A percentile compares a stretch with the other conserved stretches of the same genome.
Evolutionary conservation across 257 asterid species (phyloP).

Genomic region (Plectranthus barbatus): DNA sequence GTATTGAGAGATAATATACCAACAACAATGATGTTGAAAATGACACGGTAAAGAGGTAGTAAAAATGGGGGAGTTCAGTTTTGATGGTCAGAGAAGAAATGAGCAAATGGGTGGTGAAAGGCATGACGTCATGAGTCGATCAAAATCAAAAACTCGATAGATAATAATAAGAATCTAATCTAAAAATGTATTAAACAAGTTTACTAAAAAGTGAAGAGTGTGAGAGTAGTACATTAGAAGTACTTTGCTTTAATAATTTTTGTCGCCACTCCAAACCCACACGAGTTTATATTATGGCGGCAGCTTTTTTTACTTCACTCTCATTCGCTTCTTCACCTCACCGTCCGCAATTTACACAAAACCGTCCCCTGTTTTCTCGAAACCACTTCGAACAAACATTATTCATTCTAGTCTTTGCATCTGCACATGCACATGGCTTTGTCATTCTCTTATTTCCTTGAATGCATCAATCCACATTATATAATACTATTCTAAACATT

Average conservation of each 20-base stretch:
- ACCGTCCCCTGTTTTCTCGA: neutral
- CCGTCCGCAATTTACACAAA: neutral
- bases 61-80: neutral
- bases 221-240: neutral
- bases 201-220: neutral
- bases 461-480: too few species aligned
- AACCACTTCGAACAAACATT: too few species aligned
- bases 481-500: too few species aligned
- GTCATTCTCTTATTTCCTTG: too few species aligned
- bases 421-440: too few species aligned
- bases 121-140: slow-evolving; percentile 16
- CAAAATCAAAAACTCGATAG: too few species aligned
- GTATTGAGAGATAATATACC: neutral
- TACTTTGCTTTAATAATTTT: slow-evolving; percentile 2
- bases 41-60: neutral
- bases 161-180: neutral
- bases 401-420: too few species aligned
- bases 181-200: neutral
- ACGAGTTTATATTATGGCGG: slow-evolving; percentile 8
- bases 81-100: neutral
- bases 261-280: slow-evolving; percentile 5
- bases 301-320: neutral
- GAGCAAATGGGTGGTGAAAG: slow-evolving; percentile 10
- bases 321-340: too few species aligned
- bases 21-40: neutral